Evolutionary conservation across 768 basidiomycete genomes (phyloP).

Genomic region (Gymnopilus junonius): DNA sequence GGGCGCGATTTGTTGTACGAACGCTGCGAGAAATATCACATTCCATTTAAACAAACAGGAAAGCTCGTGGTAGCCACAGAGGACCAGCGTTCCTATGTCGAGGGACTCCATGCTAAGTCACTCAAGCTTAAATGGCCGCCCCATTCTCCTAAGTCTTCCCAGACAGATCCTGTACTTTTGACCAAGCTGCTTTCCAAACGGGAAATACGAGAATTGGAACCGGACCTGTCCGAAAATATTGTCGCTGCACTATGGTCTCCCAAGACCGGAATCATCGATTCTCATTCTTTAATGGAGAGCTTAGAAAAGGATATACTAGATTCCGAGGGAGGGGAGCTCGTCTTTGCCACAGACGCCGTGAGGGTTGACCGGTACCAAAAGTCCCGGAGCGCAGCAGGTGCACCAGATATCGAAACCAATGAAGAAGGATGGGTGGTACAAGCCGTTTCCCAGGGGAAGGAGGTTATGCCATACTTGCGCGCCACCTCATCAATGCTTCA

Average conservation of each 20-base stretch:
- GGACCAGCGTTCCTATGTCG: constrained; percentile 72
- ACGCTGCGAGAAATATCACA: constrained; percentile 61
- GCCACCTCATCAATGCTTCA: constrained; percentile 81
- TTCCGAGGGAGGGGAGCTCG: constrained; percentile 69
- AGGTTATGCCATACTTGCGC: constrained; percentile 69
- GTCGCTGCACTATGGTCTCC: constrained; percentile 78
- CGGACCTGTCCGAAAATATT: constrained; percentile 76
- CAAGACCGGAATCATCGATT: constrained; percentile 90
- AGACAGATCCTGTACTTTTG: constrained; percentile 50
- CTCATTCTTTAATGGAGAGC: constrained; percentile 81
- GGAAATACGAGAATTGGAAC: constrained; percentile 77
- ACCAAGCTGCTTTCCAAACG: constrained; percentile 70
- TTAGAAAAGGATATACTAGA: constrained; percentile 83
- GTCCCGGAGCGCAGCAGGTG: constrained; percentile 18
- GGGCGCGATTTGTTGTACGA: constrained; percentile 86
- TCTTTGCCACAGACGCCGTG: constrained; percentile 81
- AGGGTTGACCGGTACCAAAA: constrained; percentile 72
- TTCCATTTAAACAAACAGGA: constrained; percentile 76
- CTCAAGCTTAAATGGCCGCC: constrained; percentile 54
- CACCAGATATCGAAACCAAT: constrained; percentile 31
- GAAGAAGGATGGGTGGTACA: constrained; percentile 90
- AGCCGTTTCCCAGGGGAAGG: constrained; percentile 58
- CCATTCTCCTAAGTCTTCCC: constrained; percentile 33
- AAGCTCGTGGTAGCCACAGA: constrained; percentile 88
- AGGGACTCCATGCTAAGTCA: constrained; percentile 68